Percentiles rank a stretch among this genome's conserved stretches.
phyloP scores from a whole-genome alignment of 2,329 filamentous ascomycete genomes.

The Scedosporium boydii region DNA sequence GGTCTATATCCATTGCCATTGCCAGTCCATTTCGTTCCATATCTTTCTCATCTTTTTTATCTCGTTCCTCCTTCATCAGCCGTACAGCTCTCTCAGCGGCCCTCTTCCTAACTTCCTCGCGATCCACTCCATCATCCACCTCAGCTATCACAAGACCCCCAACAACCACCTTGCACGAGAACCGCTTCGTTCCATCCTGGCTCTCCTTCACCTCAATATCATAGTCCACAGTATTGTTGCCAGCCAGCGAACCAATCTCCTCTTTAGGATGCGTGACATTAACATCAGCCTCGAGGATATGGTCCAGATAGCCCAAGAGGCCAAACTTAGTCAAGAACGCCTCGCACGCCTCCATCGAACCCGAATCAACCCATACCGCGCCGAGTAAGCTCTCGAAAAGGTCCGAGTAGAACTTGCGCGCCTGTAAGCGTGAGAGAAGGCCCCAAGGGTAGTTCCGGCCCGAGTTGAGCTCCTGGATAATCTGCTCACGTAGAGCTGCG shows the following conservation, averaged over 20 bases:
- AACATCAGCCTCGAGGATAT: constrained; percentile 50
- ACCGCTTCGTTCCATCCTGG: constrained; percentile 17
- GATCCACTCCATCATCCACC: constrained; percentile 34
- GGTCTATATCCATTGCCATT: neutral
- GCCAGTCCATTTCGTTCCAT: neutral
- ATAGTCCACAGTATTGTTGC: constrained; percentile 45
- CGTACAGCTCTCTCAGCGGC: constrained; percentile 44
- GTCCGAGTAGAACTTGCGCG: constrained; percentile 75
- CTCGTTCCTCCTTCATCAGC: constrained; percentile 4
- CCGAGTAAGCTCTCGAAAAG: constrained; percentile 73
- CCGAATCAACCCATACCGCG: constrained; percentile 75
- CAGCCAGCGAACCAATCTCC: constrained; percentile 51
- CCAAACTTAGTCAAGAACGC: constrained; percentile 54
- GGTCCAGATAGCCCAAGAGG: constrained; percentile 51
- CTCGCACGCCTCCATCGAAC: constrained; percentile 49
- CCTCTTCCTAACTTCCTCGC: constrained; percentile 43
- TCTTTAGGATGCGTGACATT: constrained; percentile 59
- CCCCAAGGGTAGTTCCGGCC: constrained; percentile 66
- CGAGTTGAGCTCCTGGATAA: constrained; percentile 40
- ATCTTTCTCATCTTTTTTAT: neutral
- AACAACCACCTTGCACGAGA: constrained; percentile 39
- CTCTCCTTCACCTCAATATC: constrained; percentile 19
- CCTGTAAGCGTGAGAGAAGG: constrained; percentile 52
- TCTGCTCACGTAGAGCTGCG: constrained; percentile 31
- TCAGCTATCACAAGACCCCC: constrained; percentile 34